Base-by-base conservation (phyloP, 495 filamentous ascomycete species). In the Aspergillus cristatus region DNA sequence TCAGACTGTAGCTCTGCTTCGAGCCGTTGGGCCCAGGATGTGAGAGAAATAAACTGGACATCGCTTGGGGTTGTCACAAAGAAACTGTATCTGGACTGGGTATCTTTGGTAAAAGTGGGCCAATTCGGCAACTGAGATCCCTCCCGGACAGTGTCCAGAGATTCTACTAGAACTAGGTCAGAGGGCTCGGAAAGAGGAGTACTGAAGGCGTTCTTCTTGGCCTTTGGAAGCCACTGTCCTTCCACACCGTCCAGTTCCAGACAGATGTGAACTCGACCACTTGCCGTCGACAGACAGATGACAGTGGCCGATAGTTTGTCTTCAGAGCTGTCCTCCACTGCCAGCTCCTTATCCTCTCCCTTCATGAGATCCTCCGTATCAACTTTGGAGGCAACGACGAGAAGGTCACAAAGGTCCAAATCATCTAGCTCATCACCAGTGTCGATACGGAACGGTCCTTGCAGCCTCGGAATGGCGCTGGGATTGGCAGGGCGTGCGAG, bases 381-480 rank as follows among this genome's bases (percentile, higher is more conserved):
- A 1, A 72, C 49, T 41, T 71, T 74, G 6, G 74, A 51, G 28
- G 71, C 67, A 33, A 72, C 67, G 13, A 78, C 70, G 42, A 71
- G 55, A 17, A 83, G 68, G 51, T 82, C 79, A 12, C 74, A 71
- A 7, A 82, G 63, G 46, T 91, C 84, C 15, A 81, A 55, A 43
- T 86, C 81, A 29, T 84, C 75, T 31, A 79, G 63, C 22, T 73
- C 67, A 18, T 84, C 76, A 1, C 62, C 81, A 6, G 74, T 56
- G 15, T 82, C 73, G 11, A 90, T 63, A 7, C 81, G 69, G 55
- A 94, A 93, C 2, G 88, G 88, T 2, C 88, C 88, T 58, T 96
- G 88, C 28, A 96, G 60, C 44, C 74, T 79, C 4, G 88, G 87
- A 20, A 89, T 72, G 4, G 74, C 63, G 14, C 86, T 79, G 1